Base-by-base conservation (phyloP, 1,139 yeast genomes). In the Yamadazyma sp. region DNA sequence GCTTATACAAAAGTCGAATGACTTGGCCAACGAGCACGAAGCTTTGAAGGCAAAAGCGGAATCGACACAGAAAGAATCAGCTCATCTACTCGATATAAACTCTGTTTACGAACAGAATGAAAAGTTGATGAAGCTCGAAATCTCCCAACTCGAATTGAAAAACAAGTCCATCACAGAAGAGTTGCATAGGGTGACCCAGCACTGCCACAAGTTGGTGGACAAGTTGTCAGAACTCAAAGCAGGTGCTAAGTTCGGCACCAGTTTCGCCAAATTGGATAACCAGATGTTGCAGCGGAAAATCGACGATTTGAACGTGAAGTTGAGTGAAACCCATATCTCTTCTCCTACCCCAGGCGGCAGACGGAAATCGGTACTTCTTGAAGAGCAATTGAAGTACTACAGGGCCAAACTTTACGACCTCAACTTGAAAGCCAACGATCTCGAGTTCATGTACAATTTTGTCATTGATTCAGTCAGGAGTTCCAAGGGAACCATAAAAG, bases 401-500 rank as follows among this genome's bases (percentile, higher is more conserved):
- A 65, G 59, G 45, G 72, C 71, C 14, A 64, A 60, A 41, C 59
- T 68, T 34, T 59, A 61, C 41, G 76, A 71, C 42, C 46, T 65
- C 37, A 63, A 61, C 43, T 32, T 68, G 42, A 59, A 63, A 51
- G 60, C 75, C 41, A 59, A 64, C 30, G 87, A 82, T 51, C 67
- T 81, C 45, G 68, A 64, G 44, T 66, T 76, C 49, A 69, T 79
- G 69, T 75, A 79, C 47, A 54, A 64, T 11, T 81, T 72, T 51
- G 66, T 77, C 43, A 58, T 69, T 38, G 56, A 66, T 34, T 70
- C 80, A 17, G 66, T 80, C 33, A 69, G 66, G 40, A 66, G 69
- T 37, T 71, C 77, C 11, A 70, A 70, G 41, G 55, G 61, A 3
- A 53, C 61, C 37, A 54, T 75, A 33, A 61, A 63, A 27, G 59